Evolutionary conservation across 2,329 filamentous ascomycete species (phyloP).

Genomic region (Fusarium sp.): DNA sequence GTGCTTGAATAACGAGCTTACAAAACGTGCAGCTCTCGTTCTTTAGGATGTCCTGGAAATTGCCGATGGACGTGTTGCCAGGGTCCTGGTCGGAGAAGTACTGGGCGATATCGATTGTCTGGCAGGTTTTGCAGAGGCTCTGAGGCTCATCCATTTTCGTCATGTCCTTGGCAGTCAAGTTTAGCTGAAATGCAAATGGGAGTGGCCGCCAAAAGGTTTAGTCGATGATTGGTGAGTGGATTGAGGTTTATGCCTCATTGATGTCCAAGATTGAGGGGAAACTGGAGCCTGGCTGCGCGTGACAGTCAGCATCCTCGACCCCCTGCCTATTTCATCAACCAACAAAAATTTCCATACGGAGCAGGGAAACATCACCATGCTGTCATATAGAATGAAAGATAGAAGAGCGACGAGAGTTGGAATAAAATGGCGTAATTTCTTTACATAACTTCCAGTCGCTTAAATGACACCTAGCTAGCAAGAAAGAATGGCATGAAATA

Average conservation of each 20-base stretch:
- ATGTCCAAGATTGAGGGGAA: conserved; percentile 4
- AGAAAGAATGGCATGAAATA: too few relatives aligned
- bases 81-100: not conserved
- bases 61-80: not conserved
- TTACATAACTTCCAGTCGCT: too few relatives aligned
- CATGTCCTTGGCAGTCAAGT: not conserved
- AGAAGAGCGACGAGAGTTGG: too few relatives aligned
- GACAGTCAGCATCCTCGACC: too few relatives aligned
- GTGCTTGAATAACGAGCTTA: not conserved
- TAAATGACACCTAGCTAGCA: too few relatives aligned
- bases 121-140: not conserved
- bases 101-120: not conserved
- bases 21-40: not conserved
- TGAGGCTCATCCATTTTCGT: not conserved
- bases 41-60: not conserved
- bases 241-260: not conserved
- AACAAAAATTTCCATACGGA: too few relatives aligned
- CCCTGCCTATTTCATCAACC: too few relatives aligned
- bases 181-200: not conserved
- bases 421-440: too few relatives aligned
- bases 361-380: too few relatives aligned
- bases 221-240: not conserved
- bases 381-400: too few relatives aligned
- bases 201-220: not conserved
- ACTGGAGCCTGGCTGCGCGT: too few relatives aligned